Conservation (phyloP, 805 yeast species). For the Candida pseudoglaebosa region DNA sequence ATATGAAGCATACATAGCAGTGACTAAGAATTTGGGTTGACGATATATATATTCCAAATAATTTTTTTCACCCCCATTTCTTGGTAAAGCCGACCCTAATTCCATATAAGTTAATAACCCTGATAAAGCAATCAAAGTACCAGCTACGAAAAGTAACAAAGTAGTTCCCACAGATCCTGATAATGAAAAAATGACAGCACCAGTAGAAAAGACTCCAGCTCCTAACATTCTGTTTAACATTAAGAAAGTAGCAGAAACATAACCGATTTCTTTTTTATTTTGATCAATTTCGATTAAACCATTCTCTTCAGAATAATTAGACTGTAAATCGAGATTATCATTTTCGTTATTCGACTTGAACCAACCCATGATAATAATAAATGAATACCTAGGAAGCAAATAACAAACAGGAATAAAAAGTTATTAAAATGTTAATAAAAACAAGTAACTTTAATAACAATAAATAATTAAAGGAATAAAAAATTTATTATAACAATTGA, state of each 20-base stretch:
- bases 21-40: constrained; percentile 65
- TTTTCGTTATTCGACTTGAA: background rate
- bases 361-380: constrained; percentile 1
- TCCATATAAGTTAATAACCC: constrained; percentile 69
- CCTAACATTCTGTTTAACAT: constrained; percentile 70
- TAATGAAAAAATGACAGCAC: constrained; percentile 54
- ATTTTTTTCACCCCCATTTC: constrained; percentile 85
- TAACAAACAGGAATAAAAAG: too few relatives aligned
- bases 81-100: constrained; percentile 70
- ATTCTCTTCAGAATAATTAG: constrained; percentile 16
- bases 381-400: too few relatives aligned
- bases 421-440: too few relatives aligned
- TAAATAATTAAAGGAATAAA: too few relatives aligned
- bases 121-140: constrained; percentile 59
- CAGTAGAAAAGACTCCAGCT: constrained; percentile 68
- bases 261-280: constrained; percentile 43
- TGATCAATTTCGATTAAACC: constrained; percentile 38
- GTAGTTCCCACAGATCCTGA: constrained; percentile 72
- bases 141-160: constrained; percentile 70
- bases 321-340: constrained; percentile 3
- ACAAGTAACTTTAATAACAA: too few relatives aligned
- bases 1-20: constrained; percentile 61
- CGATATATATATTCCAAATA: constrained; percentile 69
- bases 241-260: constrained; percentile 43
- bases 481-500: too few relatives aligned